Percentiles rank a stretch among this genome's conserved stretches.
Conservation (phyloP, 345 rosid genomes). For the Euphorbia tirucalli region DNA sequence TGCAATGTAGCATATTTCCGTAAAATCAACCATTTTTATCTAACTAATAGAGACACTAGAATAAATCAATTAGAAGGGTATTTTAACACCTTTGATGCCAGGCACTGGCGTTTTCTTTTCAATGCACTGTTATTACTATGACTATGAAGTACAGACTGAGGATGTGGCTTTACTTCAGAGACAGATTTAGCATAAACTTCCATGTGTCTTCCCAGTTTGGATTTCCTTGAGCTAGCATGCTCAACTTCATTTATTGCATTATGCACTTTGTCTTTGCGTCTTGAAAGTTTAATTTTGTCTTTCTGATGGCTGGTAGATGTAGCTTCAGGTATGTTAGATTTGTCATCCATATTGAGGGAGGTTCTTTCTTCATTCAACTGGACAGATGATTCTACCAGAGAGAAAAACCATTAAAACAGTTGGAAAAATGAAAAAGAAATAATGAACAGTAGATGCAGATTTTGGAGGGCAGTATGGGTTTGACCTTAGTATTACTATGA, state of each 20-base stretch:
- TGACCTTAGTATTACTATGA: neutral
- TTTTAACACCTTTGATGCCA: conserved; percentile 38
- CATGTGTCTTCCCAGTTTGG: conserved; percentile 49
- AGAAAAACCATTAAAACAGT: neutral
- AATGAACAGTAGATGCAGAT: neutral
- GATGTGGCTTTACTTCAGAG: conserved; percentile 41
- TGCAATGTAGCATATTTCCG: conserved; percentile 9
- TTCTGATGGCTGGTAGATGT: conserved; percentile 40
- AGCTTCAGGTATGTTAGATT: conserved; percentile 50
- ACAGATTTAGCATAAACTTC: conserved; percentile 31
- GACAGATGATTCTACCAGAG: conserved; percentile 54
- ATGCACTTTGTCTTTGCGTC: conserved; percentile 41
- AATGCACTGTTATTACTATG: conserved; percentile 24
- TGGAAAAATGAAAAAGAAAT: neutral
- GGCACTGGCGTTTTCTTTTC: conserved; percentile 56
- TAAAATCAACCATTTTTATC: neutral
- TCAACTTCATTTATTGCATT: conserved; percentile 37
- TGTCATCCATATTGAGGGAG: conserved; percentile 45
- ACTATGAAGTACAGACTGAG: conserved; percentile 21
- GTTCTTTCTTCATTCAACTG: conserved; percentile 66
- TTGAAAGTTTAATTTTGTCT: conserved; percentile 40
- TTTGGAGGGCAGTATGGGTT: neutral
- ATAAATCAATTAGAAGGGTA: neutral
- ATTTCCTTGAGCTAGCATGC: conserved; percentile 39
- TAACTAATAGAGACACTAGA: neutral